Evolutionary conservation across 345 rosid species (phyloP).

Genomic region (Eucalyptus pumila): DNA sequence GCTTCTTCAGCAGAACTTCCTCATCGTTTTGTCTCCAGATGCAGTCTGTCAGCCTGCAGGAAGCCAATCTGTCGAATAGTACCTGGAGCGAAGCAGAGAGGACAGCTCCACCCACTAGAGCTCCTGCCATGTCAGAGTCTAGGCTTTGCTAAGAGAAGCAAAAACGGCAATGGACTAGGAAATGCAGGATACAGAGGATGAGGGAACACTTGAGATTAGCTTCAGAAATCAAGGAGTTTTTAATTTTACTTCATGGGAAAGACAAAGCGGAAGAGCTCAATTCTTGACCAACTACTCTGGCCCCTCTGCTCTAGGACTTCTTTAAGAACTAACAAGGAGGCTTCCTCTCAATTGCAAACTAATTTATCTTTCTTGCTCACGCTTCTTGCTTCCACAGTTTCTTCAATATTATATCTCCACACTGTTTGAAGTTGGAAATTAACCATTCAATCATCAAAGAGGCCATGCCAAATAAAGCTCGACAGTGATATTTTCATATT

Average conservation of each 20-base stretch:
- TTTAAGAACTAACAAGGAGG: too few species aligned
- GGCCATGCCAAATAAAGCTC: neutral
- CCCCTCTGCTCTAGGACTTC: too few species aligned
- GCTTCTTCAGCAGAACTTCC: neutral
- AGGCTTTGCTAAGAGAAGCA: neutral
- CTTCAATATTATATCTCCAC: neutral
- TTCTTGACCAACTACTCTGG: too few species aligned
- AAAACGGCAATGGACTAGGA: neutral
- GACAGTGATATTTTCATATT: neutral
- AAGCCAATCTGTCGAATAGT: neutral
- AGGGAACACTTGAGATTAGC: neutral
- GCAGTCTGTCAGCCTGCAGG: neutral
- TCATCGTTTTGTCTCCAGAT: neutral
- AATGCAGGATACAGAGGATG: neutral
- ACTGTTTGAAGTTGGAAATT: neutral
- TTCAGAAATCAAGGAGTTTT: neutral
- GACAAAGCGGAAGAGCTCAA: neutral
- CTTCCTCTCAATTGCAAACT: too few species aligned
- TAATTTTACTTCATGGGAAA: neutral
- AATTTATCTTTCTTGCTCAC: neutral
- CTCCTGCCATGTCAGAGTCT: neutral
- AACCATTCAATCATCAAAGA: neutral
- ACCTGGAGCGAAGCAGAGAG: neutral
- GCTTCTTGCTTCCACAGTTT: neutral
- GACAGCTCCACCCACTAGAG: neutral